Conservation (phyloP, 106 monocot genomes). For the Apostasia shenzhenica region DNA sequence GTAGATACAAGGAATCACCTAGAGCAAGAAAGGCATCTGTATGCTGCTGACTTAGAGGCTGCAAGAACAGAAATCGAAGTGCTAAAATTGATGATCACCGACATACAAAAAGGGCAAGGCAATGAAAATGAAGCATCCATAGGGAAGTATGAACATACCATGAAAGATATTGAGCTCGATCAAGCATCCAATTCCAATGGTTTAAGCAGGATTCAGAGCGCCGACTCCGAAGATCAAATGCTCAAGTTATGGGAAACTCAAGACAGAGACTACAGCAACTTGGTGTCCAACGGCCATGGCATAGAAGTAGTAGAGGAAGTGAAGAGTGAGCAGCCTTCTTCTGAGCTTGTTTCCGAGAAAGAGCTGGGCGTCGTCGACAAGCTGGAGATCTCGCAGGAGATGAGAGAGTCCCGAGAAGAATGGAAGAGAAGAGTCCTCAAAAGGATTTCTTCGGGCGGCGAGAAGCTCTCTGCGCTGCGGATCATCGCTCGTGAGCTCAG, state of each 20-base stretch:
- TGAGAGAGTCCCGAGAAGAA: constrained; percentile 23
- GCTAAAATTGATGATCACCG: constrained; percentile 5
- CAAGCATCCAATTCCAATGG: constrained; percentile 21
- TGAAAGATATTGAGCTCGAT: constrained; percentile 92
- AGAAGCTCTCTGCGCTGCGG: constrained; percentile 45
- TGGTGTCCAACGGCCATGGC: constrained; percentile 7
- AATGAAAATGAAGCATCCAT: constrained; percentile 11
- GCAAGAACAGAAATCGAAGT: constrained; percentile 28
- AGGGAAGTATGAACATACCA: constrained; percentile 26
- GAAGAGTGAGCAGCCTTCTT: constrained; percentile 32
- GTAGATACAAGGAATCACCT: constrained; percentile 19
- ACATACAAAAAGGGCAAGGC: neutral
- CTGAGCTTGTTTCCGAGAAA: constrained; percentile 51
- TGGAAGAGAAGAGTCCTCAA: constrained; percentile 50
- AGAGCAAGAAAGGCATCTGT: constrained; percentile 28
- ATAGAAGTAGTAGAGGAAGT: constrained; percentile 29
- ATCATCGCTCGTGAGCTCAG: constrained; percentile 38
- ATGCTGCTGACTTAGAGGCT: constrained; percentile 22
- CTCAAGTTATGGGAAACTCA: constrained; percentile 51
- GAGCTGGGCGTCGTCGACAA: constrained; percentile 61
- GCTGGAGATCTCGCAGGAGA: constrained; percentile 19
- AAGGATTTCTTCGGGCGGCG: constrained; percentile 47
- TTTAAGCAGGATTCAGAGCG: constrained; percentile 4
- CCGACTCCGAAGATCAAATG: constrained; percentile 44
- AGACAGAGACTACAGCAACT: constrained; percentile 22